Conservation (phyloP, 306 rosid species). For the Cajanus cajan region DNA sequence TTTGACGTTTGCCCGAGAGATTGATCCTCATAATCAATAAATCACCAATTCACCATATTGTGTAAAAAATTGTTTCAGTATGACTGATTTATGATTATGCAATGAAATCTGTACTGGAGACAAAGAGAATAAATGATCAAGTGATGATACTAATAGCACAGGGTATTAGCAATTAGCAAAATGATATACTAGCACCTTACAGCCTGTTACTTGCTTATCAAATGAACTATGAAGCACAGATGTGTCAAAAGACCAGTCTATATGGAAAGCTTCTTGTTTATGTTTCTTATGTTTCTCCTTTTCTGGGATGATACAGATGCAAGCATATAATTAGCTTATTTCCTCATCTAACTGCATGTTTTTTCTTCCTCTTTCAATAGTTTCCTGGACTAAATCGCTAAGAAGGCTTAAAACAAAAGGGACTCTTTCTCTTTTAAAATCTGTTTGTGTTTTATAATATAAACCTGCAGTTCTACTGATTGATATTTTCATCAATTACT, state of each 20-base stretch:
- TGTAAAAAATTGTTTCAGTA: neutral
- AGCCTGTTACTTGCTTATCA: neutral
- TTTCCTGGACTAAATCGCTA: neutral
- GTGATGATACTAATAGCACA: neutral
- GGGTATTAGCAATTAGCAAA: neutral
- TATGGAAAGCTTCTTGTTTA: neutral
- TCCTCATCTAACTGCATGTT: neutral
- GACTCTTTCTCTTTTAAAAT: neutral
- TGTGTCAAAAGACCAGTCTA: neutral
- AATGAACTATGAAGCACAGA: neutral
- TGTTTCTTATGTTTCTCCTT: conserved; percentile 12
- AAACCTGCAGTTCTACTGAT: neutral
- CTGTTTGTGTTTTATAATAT: neutral
- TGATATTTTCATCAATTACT: neutral
- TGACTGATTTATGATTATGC: neutral
- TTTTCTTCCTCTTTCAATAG: neutral
- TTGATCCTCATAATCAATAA: conserved; percentile 17
- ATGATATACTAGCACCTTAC: neutral
- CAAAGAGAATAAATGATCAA: neutral
- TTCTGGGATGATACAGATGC: neutral
- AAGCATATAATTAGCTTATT: conserved; percentile 10
- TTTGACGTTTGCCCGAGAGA: neutral
- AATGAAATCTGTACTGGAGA: neutral
- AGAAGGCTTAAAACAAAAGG: neutral
- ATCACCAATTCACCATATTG: neutral